Evolutionary conservation across 495 filamentous ascomycete species (phyloP).

Genomic region (Lasiosphaeria miniovina): DNA sequence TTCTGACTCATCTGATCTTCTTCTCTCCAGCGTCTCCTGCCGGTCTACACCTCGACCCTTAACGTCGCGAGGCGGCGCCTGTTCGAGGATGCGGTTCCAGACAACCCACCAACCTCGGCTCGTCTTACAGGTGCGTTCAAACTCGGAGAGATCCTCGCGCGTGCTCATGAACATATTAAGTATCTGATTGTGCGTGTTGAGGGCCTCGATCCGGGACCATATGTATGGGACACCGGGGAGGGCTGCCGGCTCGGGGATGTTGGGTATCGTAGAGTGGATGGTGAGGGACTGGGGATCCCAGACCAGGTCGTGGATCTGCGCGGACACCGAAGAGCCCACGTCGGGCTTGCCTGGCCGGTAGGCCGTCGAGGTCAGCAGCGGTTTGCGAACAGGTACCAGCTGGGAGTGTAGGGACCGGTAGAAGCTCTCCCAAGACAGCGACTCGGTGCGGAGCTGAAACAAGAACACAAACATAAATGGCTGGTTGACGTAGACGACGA

Average conservation of each 20-base stretch:
- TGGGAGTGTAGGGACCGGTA: constrained; percentile 83
- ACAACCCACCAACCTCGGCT: constrained; percentile 94
- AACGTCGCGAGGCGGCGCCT: constrained; percentile 4
- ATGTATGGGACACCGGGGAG: constrained; percentile 4
- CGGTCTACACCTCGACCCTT: neutral
- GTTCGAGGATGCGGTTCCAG: constrained; percentile 71
- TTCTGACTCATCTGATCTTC: neutral
- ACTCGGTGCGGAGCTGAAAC: constrained; percentile 67
- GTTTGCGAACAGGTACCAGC: constrained; percentile 71
- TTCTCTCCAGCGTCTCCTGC: neutral
- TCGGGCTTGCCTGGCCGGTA: constrained; percentile 48
- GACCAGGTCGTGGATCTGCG: constrained; percentile 75
- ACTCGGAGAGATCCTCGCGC: constrained; percentile 53
- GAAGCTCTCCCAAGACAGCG: constrained; percentile 63
- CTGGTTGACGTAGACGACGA: constrained; percentile 68
- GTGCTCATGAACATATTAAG: constrained; percentile 70
- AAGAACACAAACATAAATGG: constrained; percentile 93
- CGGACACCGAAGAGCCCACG: constrained; percentile 30
- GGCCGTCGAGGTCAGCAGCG: constrained; percentile 63
- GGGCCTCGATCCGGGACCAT: constrained; percentile 83
- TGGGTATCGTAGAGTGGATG: constrained; percentile 81
- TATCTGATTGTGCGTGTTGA: constrained; percentile 85
- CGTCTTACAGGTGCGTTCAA: constrained; percentile 90
- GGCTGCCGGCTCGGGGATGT: constrained; percentile 67
- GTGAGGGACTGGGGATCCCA: constrained; percentile 77